A percentile compares a stretch with the other conserved stretches of the same genome.
Conservation (phyloP, 2,329 filamentous ascomycete genomes). For the Penicillium sp. region DNA sequence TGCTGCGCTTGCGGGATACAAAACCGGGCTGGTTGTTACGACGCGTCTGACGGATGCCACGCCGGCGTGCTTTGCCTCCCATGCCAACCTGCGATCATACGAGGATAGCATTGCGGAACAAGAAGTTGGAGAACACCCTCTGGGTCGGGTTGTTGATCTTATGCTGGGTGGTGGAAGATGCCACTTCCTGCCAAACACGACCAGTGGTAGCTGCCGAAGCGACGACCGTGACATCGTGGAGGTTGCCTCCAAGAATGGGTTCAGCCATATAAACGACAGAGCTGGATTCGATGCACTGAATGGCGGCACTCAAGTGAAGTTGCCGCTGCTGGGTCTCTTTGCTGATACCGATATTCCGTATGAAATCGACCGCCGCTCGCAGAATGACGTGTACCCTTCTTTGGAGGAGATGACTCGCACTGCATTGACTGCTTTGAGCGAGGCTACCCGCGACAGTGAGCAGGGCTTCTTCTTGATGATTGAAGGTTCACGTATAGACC, state of each 20-base stretch:
- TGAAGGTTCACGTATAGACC: conserved; percentile 92
- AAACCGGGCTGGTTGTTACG: conserved; percentile 90
- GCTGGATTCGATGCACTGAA: conserved; percentile 73
- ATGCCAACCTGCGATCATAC: conserved; percentile 75
- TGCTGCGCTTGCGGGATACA: conserved; percentile 86
- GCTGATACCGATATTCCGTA: conserved; percentile 82
- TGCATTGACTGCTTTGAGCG: conserved; percentile 74
- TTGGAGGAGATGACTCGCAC: conserved; percentile 87
- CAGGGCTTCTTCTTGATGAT: conserved; percentile 99
- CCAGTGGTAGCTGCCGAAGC: conserved; percentile 73
- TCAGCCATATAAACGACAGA: conserved; percentile 72
- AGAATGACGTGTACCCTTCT: conserved; percentile 79
- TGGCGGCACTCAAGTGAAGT: conserved; percentile 63
- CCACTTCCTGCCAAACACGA: conserved; percentile 84
- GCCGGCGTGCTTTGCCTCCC: conserved; percentile 89
- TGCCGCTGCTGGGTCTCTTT: conserved; percentile 85
- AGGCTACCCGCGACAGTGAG: conserved; percentile 78
- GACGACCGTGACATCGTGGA: conserved; percentile 75
- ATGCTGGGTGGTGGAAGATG: conserved; percentile 92
- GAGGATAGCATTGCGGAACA: conserved; percentile 91
- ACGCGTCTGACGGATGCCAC: conserved; percentile 95
- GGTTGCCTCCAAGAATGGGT: conserved; percentile 74
- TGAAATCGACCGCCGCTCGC: conserved; percentile 82
- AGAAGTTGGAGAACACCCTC: conserved; percentile 81
- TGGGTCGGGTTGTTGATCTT: conserved; percentile 85